Evolutionary conservation across 2,329 filamentous ascomycete species (phyloP).

Genomic region (Ceratocystis colombiana): DNA sequence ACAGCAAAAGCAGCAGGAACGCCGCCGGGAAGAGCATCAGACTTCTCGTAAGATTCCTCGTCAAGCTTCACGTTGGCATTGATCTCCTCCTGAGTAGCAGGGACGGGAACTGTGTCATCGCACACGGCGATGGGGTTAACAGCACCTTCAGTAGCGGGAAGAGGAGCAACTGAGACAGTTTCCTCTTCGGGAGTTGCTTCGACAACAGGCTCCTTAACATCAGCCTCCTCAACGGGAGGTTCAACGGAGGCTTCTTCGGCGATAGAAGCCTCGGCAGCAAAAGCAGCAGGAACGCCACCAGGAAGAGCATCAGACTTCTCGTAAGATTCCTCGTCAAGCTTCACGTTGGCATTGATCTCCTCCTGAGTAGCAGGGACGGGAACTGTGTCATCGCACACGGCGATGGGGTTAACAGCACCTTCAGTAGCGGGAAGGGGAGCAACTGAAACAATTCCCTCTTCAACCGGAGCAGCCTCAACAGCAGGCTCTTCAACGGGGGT

Average conservation of each 20-base stretch:
- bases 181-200: conserved; percentile 30
- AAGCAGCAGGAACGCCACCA: conserved; percentile 55
- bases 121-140: conserved; percentile 72
- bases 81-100: conserved; percentile 55
- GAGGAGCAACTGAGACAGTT: conserved; percentile 49
- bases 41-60: conserved; percentile 76
- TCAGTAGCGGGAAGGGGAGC: conserved; percentile 53
- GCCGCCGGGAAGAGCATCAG: conserved; percentile 51
- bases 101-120: conserved; percentile 72
- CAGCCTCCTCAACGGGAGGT: conserved; percentile 24
- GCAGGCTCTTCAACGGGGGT: conserved; percentile 15
- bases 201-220: conserved; percentile 12
- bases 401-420: conserved; percentile 67
- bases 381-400: conserved; percentile 67
- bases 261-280: conserved; percentile 54
- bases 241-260: conserved; percentile 44
- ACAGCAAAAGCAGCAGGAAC: conserved; percentile 59
- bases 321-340: conserved; percentile 76
- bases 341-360: conserved; percentile 60
- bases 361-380: conserved; percentile 61
- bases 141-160: conserved; percentile 51
- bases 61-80: conserved; percentile 67
- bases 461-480: conserved; percentile 17
- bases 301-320: conserved; percentile 62
- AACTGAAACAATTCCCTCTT: conserved; percentile 43